A percentile compares a stretch with the other conserved stretches of the same genome.
Conservation (phyloP, 2,329 filamentous ascomycete genomes). For the Pseudocercospora eumusae region DNA sequence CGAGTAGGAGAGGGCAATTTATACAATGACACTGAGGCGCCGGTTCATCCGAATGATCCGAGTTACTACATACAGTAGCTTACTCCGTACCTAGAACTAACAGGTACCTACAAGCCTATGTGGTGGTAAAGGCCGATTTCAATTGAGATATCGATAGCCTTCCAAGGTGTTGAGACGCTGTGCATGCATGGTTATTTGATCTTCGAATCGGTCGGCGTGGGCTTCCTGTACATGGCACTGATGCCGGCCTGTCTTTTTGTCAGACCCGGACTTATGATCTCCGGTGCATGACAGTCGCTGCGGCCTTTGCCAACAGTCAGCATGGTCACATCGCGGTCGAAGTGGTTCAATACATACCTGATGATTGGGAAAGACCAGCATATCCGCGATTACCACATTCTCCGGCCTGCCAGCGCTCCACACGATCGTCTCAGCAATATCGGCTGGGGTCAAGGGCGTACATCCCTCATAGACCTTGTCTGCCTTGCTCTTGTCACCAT, state of each 20-base stretch:
- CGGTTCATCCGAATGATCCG: too few species aligned
- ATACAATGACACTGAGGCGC: too few species aligned
- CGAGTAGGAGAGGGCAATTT: too few species aligned
- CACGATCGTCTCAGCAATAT: slow-evolving; percentile 88
- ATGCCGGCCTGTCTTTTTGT: slow-evolving; percentile 23
- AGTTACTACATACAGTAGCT: too few species aligned
- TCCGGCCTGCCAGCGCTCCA: slow-evolving; percentile 81
- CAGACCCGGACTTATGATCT: slow-evolving; percentile 33
- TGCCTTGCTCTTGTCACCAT: slow-evolving; percentile 84
- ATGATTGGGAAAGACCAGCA: slow-evolving; percentile 83
- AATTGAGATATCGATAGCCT: too few species aligned
- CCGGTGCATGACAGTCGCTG: slow-evolving; percentile 52
- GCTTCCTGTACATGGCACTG: slow-evolving; percentile 21
- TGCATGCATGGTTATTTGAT: too few species aligned
- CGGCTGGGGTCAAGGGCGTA: slow-evolving; percentile 82
- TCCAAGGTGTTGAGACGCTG: too few species aligned
- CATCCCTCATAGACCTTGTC: slow-evolving; percentile 85
- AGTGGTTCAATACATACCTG: slow-evolving; percentile 62
- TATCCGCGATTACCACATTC: slow-evolving; percentile 89
- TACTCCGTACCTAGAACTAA: too few species aligned
- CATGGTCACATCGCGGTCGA: background rate
- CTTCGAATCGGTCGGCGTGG: slow-evolving; percentile 12
- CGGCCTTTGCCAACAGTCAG: slow-evolving; percentile 37
- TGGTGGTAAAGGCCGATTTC: too few species aligned
- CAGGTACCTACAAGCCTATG: too few species aligned